A percentile compares a stretch with the other conserved stretches of the same genome.
These are phyloP conservation scores for Rhynchospora tenuis DNA, from an alignment of 176 grass and related monocot genomes.

Conservation along the genomic window DNA sequence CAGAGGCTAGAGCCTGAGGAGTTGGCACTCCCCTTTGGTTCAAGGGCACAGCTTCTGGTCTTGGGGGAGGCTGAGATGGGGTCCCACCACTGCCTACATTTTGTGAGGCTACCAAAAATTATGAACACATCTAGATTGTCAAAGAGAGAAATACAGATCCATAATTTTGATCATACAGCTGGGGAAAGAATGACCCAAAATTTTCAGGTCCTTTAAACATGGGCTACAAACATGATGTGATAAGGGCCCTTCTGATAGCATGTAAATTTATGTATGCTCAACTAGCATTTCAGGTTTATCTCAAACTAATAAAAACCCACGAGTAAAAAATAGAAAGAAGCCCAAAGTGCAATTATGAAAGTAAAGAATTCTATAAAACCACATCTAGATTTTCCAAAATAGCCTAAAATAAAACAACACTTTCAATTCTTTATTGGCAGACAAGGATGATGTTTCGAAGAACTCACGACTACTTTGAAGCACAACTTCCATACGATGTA, in stretches of 20 bases:
- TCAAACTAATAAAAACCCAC: not conserved
- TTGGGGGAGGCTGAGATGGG: slow-evolving; percentile 39
- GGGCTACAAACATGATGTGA: too few relatives aligned
- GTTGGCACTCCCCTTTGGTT: slow-evolving; percentile 52
- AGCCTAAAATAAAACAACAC: not conserved
- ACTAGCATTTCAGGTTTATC: not conserved
- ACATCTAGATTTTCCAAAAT: not conserved
- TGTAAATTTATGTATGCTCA: not conserved
- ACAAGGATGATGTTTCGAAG: not conserved
- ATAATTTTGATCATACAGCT: not conserved
- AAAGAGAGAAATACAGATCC: slow-evolving; percentile 14
- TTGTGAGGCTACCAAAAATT: slow-evolving; percentile 18
- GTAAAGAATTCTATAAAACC: not conserved
- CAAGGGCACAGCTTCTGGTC: slow-evolving; percentile 32
- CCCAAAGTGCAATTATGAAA: not conserved
- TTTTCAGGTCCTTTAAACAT: too few relatives aligned
- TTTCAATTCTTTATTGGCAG: not conserved
- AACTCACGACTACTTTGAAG: slow-evolving; percentile 64
- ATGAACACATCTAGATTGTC: slow-evolving; percentile 16
- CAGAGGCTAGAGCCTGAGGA: slow-evolving; percentile 64
- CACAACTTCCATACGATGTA: slow-evolving; percentile 57
- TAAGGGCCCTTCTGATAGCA: not conserved
- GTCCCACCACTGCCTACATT: slow-evolving; percentile 38
- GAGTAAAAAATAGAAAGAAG: not conserved
- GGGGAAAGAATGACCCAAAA: not conserved